Conservation (phyloP, 2,329 filamentous ascomycete species). For the Xylariomycetidae sp. region DNA sequence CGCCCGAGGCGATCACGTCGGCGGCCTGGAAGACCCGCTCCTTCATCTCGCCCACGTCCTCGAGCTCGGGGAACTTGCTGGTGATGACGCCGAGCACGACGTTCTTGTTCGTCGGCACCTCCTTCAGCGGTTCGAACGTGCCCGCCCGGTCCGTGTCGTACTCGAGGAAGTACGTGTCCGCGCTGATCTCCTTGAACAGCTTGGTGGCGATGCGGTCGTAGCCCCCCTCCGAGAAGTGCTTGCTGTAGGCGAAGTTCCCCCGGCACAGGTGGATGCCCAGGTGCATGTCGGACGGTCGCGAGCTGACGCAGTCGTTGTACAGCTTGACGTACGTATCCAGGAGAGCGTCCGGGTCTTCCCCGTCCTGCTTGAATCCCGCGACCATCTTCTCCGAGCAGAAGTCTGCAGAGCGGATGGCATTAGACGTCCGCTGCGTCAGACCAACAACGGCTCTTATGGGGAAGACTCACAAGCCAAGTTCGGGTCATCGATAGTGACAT, state of each 20-base stretch:
- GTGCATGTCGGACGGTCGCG: slow-evolving; percentile 65
- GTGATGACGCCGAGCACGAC: slow-evolving; percentile 62
- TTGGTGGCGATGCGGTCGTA: slow-evolving; percentile 64
- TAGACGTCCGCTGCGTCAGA: background rate
- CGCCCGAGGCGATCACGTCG: slow-evolving; percentile 64
- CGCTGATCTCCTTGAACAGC: slow-evolving; percentile 58
- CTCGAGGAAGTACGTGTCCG: slow-evolving; percentile 65
- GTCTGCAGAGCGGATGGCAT: slow-evolving; percentile 38
- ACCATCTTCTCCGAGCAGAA: slow-evolving; percentile 73
- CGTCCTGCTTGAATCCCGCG: slow-evolving; percentile 65
- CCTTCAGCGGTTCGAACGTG: slow-evolving; percentile 60
- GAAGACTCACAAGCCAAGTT: slow-evolving; percentile 58
- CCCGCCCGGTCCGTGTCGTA: slow-evolving; percentile 63
- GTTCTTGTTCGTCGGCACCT: slow-evolving; percentile 56
- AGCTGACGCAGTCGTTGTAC: slow-evolving; percentile 68
- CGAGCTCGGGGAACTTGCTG: slow-evolving; percentile 58
- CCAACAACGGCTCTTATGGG: background rate
- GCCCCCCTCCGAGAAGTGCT: slow-evolving; percentile 62
- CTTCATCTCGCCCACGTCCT: slow-evolving; percentile 59
- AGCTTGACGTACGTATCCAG: slow-evolving; percentile 72
- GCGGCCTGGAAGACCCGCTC: slow-evolving; percentile 55
- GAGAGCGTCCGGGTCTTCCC: slow-evolving; percentile 62
- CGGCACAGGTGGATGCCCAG: slow-evolving; percentile 73
- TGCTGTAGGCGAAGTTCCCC: slow-evolving; percentile 61
- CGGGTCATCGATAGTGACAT: slow-evolving; percentile 64